Conservation (phyloP, 495 filamentous ascomycete genomes). For the Penicillium ucsense region DNA sequence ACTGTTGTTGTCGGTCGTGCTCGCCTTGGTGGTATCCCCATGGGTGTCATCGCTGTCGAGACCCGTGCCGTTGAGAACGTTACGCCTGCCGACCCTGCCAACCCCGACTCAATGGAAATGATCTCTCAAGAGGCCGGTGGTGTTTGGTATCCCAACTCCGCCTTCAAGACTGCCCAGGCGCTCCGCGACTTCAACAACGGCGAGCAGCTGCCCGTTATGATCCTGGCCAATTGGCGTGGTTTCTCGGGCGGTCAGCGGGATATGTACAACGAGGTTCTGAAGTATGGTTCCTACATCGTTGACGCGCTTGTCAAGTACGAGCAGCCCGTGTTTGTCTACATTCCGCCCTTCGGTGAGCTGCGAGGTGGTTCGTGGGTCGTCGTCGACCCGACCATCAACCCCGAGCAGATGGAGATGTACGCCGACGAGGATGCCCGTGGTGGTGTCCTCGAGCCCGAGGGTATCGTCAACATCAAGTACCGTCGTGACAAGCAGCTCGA, state of each 20-base stretch:
- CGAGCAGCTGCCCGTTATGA: slow-evolving; percentile 97
- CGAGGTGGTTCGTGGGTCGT: slow-evolving; percentile 99
- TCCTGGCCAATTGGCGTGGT: slow-evolving; percentile 98
- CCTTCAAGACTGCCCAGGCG: slow-evolving; percentile 97
- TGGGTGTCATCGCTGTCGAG: slow-evolving; percentile 98
- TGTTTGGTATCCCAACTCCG: slow-evolving; percentile 99
- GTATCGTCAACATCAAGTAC: slow-evolving; percentile 98
- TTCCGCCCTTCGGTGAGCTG: slow-evolving; percentile 91
- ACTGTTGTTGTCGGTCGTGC: slow-evolving; percentile 96
- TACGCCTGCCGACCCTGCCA: slow-evolving; percentile 94
- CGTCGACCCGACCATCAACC: slow-evolving; percentile 96
- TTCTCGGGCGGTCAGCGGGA: slow-evolving; percentile 99
- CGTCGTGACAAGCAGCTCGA: slow-evolving; percentile 94
- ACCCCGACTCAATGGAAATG: slow-evolving; percentile 96
- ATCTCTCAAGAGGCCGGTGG: slow-evolving; percentile 89
- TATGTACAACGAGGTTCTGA: slow-evolving; percentile 99
- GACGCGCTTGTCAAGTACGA: slow-evolving; percentile 97
- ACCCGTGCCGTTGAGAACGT: slow-evolving; percentile 93
- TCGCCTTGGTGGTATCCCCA: slow-evolving; percentile 91
- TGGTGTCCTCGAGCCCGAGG: slow-evolving; percentile 95
- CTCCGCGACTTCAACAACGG: slow-evolving; percentile 99
- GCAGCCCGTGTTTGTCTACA: slow-evolving; percentile 98
- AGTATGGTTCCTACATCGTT: slow-evolving; percentile 98
- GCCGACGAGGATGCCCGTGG: slow-evolving; percentile 92
- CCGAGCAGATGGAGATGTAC: slow-evolving; percentile 98